phyloP scores from a whole-genome alignment of 352 stramenopile species.

The Pythium aquatile region DNA sequence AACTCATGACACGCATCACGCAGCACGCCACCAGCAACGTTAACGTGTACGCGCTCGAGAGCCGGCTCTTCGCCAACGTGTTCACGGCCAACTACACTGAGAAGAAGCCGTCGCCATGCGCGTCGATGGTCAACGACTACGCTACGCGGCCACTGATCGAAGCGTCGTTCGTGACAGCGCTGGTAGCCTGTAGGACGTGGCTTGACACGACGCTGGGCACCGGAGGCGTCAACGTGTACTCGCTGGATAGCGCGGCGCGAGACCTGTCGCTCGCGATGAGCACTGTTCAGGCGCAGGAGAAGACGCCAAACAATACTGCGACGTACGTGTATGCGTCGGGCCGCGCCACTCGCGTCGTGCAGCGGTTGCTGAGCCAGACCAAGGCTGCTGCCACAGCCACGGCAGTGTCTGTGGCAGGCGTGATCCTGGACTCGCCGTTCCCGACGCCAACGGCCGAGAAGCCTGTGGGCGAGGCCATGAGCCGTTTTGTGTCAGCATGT shows the following conservation, averaged over 20 bases:
- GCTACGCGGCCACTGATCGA: neutral
- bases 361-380: neutral
- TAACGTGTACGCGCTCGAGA: neutral
- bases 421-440: neutral
- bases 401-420: neutral
- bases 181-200: neutral
- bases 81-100: neutral
- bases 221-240: neutral
- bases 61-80: neutral
- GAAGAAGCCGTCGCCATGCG: neutral
- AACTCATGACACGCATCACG: constrained; percentile 1
- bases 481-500: neutral
- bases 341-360: neutral
- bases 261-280: neutral
- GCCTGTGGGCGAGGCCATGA: neutral
- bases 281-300: neutral
- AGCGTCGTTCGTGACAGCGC: neutral
- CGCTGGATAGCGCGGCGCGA: neutral
- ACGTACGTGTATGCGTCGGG: neutral
- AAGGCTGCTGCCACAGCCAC: neutral
- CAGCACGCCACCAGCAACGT: neutral
- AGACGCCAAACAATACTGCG: neutral
- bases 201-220: neutral
- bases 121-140: neutral
- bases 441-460: neutral